Conservation (phyloP, 805 yeast species). For the Ascoidea asiatica region DNA sequence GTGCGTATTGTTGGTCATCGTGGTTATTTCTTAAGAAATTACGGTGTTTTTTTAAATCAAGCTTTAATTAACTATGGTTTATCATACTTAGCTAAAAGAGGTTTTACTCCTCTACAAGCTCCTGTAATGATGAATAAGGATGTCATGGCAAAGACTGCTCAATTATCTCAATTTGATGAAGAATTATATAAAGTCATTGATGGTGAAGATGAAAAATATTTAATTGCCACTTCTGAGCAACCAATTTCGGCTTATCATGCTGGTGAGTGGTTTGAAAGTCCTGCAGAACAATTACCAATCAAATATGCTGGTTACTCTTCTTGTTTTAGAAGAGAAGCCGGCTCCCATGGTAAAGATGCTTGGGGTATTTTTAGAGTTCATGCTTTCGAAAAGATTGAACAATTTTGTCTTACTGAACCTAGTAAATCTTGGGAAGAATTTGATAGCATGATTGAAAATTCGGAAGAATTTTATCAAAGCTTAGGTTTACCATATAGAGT, state of each 20-base stretch:
- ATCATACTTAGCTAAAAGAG: conserved; percentile 62
- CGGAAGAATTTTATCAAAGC: conserved; percentile 89
- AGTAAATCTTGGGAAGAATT: conserved; percentile 97
- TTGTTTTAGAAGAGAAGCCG: conserved; percentile 99
- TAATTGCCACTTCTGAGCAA: conserved; percentile 98
- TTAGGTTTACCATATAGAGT: conserved; percentile 92
- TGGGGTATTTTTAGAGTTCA: conserved; percentile 99
- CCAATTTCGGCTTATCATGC: conserved; percentile 97
- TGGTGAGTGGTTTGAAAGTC: conserved; percentile 96
- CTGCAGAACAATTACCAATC: conserved; percentile 90
- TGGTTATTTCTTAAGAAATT: conserved; percentile 90
- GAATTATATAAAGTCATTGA: conserved; percentile 94
- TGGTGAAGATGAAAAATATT: conserved; percentile 94
- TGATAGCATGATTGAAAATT: conserved; percentile 81
- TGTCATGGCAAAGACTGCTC: conserved; percentile 98
- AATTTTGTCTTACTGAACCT: conserved; percentile 91
- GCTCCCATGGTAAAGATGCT: conserved; percentile 98
- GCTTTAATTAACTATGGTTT: conserved; percentile 96
- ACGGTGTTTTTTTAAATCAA: conserved; percentile 95
- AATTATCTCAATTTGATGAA: conserved; percentile 94
- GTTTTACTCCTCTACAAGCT: conserved; percentile 86
- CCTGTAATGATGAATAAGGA: conserved; percentile 99
- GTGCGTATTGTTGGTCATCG: conserved; percentile 96
- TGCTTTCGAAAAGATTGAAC: conserved; percentile 97
- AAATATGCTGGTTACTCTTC: conserved; percentile 97